Base-by-base conservation (phyloP, 208 protist genomes). In the Blastocrithidia nonstop region DNA sequence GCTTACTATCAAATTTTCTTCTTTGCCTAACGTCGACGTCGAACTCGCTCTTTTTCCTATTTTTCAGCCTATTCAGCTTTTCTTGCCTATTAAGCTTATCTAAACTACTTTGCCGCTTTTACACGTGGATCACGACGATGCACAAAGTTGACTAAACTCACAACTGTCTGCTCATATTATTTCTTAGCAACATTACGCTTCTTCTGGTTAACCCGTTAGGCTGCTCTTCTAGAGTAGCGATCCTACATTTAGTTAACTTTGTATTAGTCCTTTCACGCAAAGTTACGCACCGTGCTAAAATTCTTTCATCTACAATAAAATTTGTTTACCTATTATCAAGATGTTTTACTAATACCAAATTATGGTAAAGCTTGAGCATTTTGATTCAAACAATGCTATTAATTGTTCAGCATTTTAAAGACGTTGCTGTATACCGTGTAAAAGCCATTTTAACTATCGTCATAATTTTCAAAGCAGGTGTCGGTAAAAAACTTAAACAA, bases 201-300 rank as follows among this genome's bases (percentile, higher is more conserved):
- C 49, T 93, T 93, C 60, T 71, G 68, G 58, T 93, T 93, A 50
- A 93, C 83, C 28, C 79, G 62, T 19, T 84, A 76, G 6, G 84
- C 84, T 60, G 68, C 66, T 41, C 84, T 56, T n/a, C 84, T 70
- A 11, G 73, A 81, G 48, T 81, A 81, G 32, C 84, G 79, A 52
- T 93, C 84, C 48, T 78, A 66, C 65, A 93, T 89, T 44, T 89
- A 76, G 39, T 75, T 89, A 37, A 86, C 64, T 51, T 93, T 93
- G 68, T 93, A 93, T 53, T 88, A 79, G 47, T 93, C 84, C 59
- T 88, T 84, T 77, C 78, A 93, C 17, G 74, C 70, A 66, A 93
- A 93, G 4, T 54, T 83, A 43, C 85, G 86, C 50, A 71, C 57
- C 0, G 84, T 77, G 57, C 66, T 86, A 57, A 89, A 89, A 65